Evolutionary conservation across 2,329 filamentous ascomycete species (phyloP).

Genomic region (Diplodia corticola): DNA sequence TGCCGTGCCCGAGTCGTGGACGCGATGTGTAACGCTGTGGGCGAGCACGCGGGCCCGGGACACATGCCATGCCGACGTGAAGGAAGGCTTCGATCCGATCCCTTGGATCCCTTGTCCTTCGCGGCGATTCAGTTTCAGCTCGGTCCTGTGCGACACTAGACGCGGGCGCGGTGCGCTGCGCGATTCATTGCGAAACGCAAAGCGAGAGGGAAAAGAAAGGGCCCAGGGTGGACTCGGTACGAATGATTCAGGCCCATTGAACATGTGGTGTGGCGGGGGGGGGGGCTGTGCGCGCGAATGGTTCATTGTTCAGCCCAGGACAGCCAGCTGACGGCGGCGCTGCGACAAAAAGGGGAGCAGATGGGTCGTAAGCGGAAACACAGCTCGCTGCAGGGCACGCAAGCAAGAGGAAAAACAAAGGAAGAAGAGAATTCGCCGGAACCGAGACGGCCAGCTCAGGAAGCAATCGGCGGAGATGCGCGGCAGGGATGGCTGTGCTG

Average conservation of each 20-base stretch:
- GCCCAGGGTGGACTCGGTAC: not conserved
- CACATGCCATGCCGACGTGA: not conserved
- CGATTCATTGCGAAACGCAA: conserved; percentile 18
- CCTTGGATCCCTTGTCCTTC: conserved; percentile 1
- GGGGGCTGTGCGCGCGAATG: not conserved
- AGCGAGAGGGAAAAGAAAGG: not conserved
- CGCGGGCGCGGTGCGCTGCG: not conserved
- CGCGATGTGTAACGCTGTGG: not conserved
- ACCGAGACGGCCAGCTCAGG: not conserved
- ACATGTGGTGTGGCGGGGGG: not conserved
- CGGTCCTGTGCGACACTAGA: conserved; percentile 13
- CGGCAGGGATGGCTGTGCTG: conserved; percentile 12
- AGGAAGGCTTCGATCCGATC: conserved; percentile 1
- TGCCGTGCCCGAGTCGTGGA: not conserved
- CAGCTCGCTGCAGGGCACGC: conserved; percentile 14
- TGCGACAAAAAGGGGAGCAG: conserved; percentile 7
- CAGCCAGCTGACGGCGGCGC: not conserved
- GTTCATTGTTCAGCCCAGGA: not conserved
- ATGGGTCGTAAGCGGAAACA: conserved; percentile 10
- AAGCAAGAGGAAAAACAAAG: not conserved
- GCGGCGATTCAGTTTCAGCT: conserved; percentile 12
- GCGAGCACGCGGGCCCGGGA: not conserved
- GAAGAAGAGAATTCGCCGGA: conserved; percentile 4
- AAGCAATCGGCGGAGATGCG: conserved; percentile 14
- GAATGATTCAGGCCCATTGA: conserved; percentile 9